A percentile compares a stretch with the other conserved stretches of the same genome.
phyloP scores from a whole-genome alignment of 2,329 filamentous ascomycete species.

The Verticillium dahliae region DNA sequence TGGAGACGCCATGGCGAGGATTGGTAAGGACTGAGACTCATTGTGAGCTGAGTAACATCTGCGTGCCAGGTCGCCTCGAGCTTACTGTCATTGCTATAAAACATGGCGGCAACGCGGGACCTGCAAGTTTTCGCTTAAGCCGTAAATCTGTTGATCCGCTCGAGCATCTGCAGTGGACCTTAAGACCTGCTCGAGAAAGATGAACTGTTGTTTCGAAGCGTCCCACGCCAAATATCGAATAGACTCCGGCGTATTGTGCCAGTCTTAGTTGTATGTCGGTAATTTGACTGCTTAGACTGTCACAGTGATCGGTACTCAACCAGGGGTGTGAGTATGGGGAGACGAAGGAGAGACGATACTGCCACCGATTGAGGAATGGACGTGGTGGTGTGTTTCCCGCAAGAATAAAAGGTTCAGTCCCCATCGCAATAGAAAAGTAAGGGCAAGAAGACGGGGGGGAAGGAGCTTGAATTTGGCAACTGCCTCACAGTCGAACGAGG shows the following conservation, averaged over 20 bases:
- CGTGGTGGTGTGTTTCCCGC: neutral
- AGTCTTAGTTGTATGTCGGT: neutral
- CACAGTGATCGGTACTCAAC: neutral
- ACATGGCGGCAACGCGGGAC: slow-evolving; percentile 53
- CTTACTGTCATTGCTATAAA: slow-evolving; percentile 92
- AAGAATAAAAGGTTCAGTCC: neutral
- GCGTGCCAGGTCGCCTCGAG: slow-evolving; percentile 5
- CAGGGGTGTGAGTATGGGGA: neutral
- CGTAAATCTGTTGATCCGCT: no score
- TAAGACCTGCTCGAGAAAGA: no score
- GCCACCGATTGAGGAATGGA: neutral
- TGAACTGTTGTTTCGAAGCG: no score
- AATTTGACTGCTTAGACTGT: neutral
- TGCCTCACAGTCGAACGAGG: neutral
- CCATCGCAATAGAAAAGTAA: neutral
- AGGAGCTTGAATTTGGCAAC: neutral
- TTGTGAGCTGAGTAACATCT: slow-evolving; percentile 15
- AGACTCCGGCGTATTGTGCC: no score
- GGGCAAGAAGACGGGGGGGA: neutral
- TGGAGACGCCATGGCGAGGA: slow-evolving; percentile 85
- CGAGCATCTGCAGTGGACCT: no score
- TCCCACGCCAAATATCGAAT: no score
- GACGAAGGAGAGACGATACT: neutral
- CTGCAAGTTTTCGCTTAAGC: neutral
- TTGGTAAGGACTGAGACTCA: slow-evolving; percentile 64